Percentiles rank a stretch among this genome's conserved stretches.
Evolutionary conservation across 2,329 filamentous ascomycete genomes (phyloP).

Genomic region (Pestalotiopsis sp.): DNA sequence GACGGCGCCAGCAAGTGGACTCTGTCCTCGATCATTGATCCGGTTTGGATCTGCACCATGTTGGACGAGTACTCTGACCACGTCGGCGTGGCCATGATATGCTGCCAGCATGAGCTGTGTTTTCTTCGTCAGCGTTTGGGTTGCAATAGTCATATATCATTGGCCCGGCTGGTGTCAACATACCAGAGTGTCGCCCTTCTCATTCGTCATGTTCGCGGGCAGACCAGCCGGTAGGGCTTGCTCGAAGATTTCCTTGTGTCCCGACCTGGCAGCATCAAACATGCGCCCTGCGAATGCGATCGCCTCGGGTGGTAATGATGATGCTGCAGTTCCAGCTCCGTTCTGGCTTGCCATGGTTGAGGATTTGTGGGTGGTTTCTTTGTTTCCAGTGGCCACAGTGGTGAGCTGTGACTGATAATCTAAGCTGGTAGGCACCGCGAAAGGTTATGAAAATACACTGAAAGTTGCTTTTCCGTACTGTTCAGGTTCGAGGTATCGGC

Average conservation of each 20-base stretch:
- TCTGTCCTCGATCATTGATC: slow-evolving; percentile 70
- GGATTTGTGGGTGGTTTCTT: not conserved
- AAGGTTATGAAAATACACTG: too few species aligned
- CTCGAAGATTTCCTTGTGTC: slow-evolving; percentile 59
- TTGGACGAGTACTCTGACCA: slow-evolving; percentile 62
- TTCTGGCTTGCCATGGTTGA: slow-evolving; percentile 22
- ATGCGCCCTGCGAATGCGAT: slow-evolving; percentile 67
- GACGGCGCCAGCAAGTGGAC: slow-evolving; percentile 70
- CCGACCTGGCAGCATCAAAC: slow-evolving; percentile 67
- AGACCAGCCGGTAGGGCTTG: slow-evolving; percentile 68
- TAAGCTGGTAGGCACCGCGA: too few species aligned
- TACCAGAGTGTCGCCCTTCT: slow-evolving; percentile 73
- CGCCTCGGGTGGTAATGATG: slow-evolving; percentile 61
- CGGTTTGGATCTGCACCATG: slow-evolving; percentile 69
- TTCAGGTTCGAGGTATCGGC: not conserved
- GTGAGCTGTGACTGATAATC: not conserved
- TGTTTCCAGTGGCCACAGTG: not conserved
- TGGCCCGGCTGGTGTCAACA: slow-evolving; percentile 20
- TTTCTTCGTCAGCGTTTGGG: not conserved
- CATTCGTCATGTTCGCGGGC: slow-evolving; percentile 71
- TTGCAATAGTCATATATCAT: not conserved
- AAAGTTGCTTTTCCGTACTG: not conserved
- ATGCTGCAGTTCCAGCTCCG: slow-evolving; percentile 12
- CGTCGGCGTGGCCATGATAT: slow-evolving; percentile 67
- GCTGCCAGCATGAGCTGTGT: slow-evolving; percentile 70